Conservation (phyloP, 2,329 filamentous ascomycete genomes). For the Colletotrichum shisoi region DNA sequence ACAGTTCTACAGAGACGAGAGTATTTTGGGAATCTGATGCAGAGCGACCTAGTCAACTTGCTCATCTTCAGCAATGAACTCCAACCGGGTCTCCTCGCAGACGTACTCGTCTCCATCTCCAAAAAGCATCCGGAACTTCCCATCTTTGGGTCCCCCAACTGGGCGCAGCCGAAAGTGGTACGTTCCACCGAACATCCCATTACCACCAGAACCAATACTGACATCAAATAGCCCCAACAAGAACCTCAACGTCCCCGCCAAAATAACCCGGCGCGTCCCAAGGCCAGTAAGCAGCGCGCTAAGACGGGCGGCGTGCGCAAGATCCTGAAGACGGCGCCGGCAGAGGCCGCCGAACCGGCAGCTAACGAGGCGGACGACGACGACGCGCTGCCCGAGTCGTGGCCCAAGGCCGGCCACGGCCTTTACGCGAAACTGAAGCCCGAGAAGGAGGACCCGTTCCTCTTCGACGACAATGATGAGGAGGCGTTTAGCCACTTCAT, state of each 20-base stretch:
- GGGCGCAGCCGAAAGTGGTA: constrained; percentile 44
- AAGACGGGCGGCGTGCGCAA: constrained; percentile 48
- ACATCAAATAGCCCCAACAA: not conserved
- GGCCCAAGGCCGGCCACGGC: constrained; percentile 52
- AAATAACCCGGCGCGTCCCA: not conserved
- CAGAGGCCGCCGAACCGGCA: constrained; percentile 38
- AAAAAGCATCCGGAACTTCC: constrained; percentile 54
- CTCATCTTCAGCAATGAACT: constrained; percentile 54
- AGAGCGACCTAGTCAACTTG: constrained; percentile 52
- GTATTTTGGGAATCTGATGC: constrained; percentile 52
- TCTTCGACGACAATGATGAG: constrained; percentile 53
- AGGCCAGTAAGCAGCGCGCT: constrained; percentile 43
- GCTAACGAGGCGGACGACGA: constrained; percentile 46
- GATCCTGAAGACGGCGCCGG: constrained; percentile 46
- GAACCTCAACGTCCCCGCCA: constrained; percentile 6
- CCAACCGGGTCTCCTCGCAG: constrained; percentile 52
- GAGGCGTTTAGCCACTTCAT: constrained; percentile 56
- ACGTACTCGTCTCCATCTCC: constrained; percentile 54
- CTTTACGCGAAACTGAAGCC: constrained; percentile 51
- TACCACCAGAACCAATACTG: not conserved
- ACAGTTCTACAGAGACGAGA: constrained; percentile 46
- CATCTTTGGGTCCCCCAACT: constrained; percentile 54
- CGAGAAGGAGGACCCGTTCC: constrained; percentile 51
- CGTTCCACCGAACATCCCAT: not conserved
- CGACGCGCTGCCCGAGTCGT: constrained; percentile 50